Evolutionary conservation across 768 basidiomycete genomes (phyloP).

Genomic region (Naganishia vishniacii): DNA sequence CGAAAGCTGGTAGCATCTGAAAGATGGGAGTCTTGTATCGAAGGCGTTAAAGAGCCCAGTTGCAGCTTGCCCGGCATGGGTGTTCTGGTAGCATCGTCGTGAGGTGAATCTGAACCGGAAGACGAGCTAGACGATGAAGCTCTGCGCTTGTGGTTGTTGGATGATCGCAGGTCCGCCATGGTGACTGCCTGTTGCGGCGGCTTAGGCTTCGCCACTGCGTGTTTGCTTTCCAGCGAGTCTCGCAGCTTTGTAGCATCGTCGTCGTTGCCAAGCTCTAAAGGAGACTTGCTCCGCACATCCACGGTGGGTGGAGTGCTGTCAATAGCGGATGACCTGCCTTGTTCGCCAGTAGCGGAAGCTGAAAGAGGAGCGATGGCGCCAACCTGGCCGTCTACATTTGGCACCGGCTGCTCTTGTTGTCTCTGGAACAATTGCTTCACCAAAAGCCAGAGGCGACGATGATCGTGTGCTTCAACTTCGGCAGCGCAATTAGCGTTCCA

Average conservation of each 20-base stretch:
- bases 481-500: conserved; percentile 34
- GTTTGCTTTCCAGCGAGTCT: not conserved
- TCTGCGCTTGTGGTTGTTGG: conserved; percentile 14
- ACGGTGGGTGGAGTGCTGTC: not conserved
- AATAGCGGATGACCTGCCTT: not conserved
- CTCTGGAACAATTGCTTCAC: conserved; percentile 15
- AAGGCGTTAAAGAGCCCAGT: conserved; percentile 1
- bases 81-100: conserved; percentile 8
- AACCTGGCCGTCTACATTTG: not conserved
- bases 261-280: not conserved
- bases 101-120: conserved; percentile 6
- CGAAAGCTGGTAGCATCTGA: conserved; percentile 6
- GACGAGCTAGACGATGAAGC: conserved; percentile 1
- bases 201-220: not conserved
- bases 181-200: conserved; percentile 13
- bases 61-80: conserved; percentile 5
- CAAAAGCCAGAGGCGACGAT: conserved; percentile 18
- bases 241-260: not conserved
- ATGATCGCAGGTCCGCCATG: conserved; percentile 13
- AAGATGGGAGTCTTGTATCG: conserved; percentile 15
- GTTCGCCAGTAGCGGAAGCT: conserved; percentile 1
- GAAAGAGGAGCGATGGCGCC: not conserved
- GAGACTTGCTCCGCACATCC: not conserved
- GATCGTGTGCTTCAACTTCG: conserved; percentile 3
- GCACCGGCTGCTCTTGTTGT: conserved; percentile 18